phyloP scores from a whole-genome alignment of 352 stramenopile genomes.

The Phytophthora lateralis region DNA sequence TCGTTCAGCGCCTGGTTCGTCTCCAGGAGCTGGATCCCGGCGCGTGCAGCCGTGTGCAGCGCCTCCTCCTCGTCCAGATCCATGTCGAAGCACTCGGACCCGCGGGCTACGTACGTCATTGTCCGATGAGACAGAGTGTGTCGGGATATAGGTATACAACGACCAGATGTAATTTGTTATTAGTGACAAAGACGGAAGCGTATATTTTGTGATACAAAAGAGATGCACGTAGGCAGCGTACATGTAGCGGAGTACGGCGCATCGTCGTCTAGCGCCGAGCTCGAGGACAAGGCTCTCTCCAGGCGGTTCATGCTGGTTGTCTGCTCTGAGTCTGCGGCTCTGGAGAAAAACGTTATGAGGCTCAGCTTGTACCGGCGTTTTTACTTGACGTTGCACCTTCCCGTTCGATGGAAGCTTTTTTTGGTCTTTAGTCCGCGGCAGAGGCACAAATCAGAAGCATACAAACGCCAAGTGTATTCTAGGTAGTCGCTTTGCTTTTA shows the following conservation, averaged over 20 bases:
- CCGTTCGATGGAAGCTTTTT: not conserved
- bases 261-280: constrained; percentile 30
- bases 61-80: constrained; percentile 66
- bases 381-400: constrained; percentile 21
- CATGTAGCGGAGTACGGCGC: constrained; percentile 27
- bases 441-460: constrained; percentile 10
- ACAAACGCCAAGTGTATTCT: constrained; percentile 9
- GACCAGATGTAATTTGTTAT: constrained; percentile 17
- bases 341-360: constrained; percentile 18
- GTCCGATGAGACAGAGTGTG: constrained; percentile 17
- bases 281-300: constrained; percentile 26
- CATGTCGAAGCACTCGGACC: constrained; percentile 45
- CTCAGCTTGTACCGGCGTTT: constrained; percentile 4
- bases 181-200: constrained; percentile 1
- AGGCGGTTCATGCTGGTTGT: constrained; percentile 26
- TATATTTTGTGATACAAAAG: not conserved
- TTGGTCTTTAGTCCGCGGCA: constrained; percentile 2
- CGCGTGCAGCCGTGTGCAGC: constrained; percentile 66
- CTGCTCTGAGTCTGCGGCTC: not conserved
- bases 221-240: not conserved
- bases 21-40: constrained; percentile 75
- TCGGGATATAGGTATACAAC: not conserved
- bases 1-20: constrained; percentile 72
- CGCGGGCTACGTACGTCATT: constrained; percentile 9
- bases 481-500: constrained; percentile 2